Conservation (phyloP, 208 protist genomes). For the Acanthamoeba lenticulata region DNA sequence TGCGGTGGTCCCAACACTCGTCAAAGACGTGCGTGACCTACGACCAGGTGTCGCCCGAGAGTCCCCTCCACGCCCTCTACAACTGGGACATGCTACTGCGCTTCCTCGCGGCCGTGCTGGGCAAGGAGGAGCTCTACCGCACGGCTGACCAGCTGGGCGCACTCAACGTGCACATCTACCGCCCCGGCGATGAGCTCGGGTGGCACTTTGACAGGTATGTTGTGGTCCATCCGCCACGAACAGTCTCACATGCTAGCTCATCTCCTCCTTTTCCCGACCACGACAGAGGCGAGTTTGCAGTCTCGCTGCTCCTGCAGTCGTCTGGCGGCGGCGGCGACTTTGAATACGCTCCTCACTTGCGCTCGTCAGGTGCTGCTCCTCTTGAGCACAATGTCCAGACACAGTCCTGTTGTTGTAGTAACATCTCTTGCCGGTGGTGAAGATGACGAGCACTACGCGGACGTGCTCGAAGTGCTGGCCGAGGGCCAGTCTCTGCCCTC, state of each 20-base stretch:
- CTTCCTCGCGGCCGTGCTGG: constrained; percentile 23
- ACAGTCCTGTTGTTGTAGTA: not conserved
- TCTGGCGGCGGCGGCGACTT: constrained; percentile 26
- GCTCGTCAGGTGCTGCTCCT: not conserved
- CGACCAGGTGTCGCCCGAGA: constrained; percentile 10
- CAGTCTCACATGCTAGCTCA: no score
- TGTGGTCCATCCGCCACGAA: no score
- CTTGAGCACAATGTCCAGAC: no score
- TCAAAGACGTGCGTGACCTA: constrained; percentile 61
- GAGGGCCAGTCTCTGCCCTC: no score
- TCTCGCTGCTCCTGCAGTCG: constrained; percentile 43
- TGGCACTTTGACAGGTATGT: constrained; percentile 58
- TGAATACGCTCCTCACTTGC: constrained; percentile 33
- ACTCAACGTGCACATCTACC: constrained; percentile 44
- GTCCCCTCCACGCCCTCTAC: not conserved
- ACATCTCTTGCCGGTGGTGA: not conserved
- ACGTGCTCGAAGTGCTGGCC: not conserved
- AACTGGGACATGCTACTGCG: not conserved
- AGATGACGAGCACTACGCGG: not conserved
- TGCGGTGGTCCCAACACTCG: not conserved
- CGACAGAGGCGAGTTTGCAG: constrained; percentile 46
- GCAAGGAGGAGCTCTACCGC: constrained; percentile 45
- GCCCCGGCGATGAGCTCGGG: not conserved
- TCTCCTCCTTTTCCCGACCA: not conserved
- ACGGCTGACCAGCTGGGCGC: constrained; percentile 24